A percentile compares a stretch with the other conserved stretches of the same genome.
Evolutionary conservation across 1,139 yeast genomes (phyloP).

Genomic region (Geotrichum siamense): DNA sequence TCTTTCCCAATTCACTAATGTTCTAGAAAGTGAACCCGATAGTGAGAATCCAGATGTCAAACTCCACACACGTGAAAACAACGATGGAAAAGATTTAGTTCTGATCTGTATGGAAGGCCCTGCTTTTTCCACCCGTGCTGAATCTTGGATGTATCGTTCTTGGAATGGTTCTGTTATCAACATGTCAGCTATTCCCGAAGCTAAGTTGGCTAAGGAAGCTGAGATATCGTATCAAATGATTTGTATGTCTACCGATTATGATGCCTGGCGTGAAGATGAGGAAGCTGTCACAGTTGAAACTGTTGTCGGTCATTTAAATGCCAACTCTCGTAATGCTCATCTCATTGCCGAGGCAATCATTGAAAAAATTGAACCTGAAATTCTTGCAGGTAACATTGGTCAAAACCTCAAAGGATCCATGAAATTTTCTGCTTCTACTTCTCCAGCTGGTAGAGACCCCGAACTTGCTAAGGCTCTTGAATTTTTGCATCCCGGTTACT

Average conservation of each 20-base stretch:
- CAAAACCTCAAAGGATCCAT: conserved; percentile 65
- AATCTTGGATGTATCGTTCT: conserved; percentile 73
- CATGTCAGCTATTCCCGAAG: conserved; percentile 94
- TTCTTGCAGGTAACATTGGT: conserved; percentile 57
- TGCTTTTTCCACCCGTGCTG: conserved; percentile 96
- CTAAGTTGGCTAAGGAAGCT: conserved; percentile 94
- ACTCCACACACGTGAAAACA: conserved; percentile 53
- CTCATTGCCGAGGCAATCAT: conserved; percentile 63
- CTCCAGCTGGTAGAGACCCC: conserved; percentile 65
- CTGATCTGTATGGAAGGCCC: conserved; percentile 99
- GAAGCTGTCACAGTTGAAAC: conserved; percentile 97
- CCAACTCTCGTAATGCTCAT: conserved; percentile 84
- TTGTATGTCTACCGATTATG: conserved; percentile 98
- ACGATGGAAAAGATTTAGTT: conserved; percentile 55
- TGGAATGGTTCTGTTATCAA: conserved; percentile 95
- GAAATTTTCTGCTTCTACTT: conserved; percentile 76
- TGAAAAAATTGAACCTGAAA: conserved; percentile 54
- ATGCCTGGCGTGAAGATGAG: conserved; percentile 92
- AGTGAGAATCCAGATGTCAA: conserved; percentile 27
- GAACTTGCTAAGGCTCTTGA: conserved; percentile 74
- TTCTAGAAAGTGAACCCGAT: conserved; percentile 43
- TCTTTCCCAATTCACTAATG: conserved; percentile 53
- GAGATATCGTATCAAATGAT: conserved; percentile 96
- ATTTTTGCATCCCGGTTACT: conserved; percentile 88
- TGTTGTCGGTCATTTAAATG: conserved; percentile 82